Evolutionary conservation across 2,329 filamentous ascomycete species (phyloP).

Genomic region (Diplodia mutila): DNA sequence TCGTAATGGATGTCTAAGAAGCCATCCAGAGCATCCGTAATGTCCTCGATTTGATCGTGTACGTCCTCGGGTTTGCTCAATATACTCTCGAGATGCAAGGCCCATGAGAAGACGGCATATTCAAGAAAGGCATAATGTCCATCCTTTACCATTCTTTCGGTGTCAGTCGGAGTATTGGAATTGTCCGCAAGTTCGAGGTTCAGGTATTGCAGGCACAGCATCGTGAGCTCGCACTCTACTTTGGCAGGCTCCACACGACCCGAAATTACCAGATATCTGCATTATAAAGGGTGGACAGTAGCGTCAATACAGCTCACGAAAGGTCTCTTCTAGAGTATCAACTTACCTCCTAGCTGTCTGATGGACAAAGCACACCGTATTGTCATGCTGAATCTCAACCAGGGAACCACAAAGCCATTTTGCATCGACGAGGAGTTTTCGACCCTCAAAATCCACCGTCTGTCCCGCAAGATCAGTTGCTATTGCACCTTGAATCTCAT

Average conservation of each 20-base stretch:
- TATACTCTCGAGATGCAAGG: not conserved
- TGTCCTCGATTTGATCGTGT: too few species aligned
- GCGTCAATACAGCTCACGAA: too few species aligned
- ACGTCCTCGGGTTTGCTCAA: not conserved
- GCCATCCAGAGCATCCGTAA: not conserved
- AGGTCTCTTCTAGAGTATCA: too few species aligned
- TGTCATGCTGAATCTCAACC: slow-evolving; percentile 35
- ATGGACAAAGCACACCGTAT: not conserved
- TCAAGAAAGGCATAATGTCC: not conserved
- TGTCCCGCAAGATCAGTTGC: slow-evolving; percentile 37
- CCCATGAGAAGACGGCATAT: not conserved
- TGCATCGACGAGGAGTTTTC: too few species aligned
- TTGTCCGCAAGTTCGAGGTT: not conserved
- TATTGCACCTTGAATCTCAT: slow-evolving; percentile 48
- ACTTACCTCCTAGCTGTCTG: not conserved
- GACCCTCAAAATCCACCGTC: too few species aligned
- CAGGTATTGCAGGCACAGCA: not conserved
- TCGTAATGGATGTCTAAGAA: not conserved
- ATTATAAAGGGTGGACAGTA: too few species aligned
- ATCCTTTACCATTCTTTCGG: not conserved
- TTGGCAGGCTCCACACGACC: too few species aligned
- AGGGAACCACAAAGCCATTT: slow-evolving; percentile 45
- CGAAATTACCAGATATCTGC: not conserved
- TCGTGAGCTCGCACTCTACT: not conserved
- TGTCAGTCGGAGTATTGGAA: rapidly evolving